These are phyloP conservation scores for Fomitiporia mediterranea DNA, from an alignment of 1,284 basidiomycete genomes.

Conservation along the genomic window DNA sequence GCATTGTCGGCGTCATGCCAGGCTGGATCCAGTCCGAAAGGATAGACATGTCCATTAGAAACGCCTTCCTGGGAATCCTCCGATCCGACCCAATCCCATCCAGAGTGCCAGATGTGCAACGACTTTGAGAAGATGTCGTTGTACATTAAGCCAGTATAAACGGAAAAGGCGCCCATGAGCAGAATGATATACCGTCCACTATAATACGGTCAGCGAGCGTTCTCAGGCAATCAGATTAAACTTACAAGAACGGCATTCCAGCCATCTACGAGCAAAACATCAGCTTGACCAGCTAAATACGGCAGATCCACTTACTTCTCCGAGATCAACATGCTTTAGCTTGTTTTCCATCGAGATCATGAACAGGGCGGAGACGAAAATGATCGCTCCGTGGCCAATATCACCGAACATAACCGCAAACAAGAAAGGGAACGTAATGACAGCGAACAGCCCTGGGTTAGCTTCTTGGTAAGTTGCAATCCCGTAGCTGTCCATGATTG, in stretches of 20 bases:
- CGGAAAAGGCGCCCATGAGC: conserved; percentile 93
- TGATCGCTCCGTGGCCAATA: conserved; percentile 92
- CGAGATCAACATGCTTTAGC: conserved; percentile 72
- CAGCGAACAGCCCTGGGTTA: conserved; percentile 93
- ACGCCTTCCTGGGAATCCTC: conserved; percentile 47
- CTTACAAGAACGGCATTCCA: conserved; percentile 91
- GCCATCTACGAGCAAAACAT: conserved; percentile 52
- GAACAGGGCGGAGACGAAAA: conserved; percentile 68
- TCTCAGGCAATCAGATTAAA: conserved; percentile 23
- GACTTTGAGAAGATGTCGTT: conserved; percentile 99
- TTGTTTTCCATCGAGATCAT: conserved; percentile 88
- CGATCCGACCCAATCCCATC: conserved; percentile 75
- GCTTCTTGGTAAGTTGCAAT: conserved; percentile 95
- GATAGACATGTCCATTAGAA: conserved; percentile 71
- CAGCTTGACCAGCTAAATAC: conserved; percentile 14
- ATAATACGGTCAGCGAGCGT: conserved; percentile 23
- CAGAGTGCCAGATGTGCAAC: conserved; percentile 84
- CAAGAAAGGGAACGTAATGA: conserved; percentile 96
- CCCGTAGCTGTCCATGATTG: conserved; percentile 98
- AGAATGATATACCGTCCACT: conserved; percentile 98
- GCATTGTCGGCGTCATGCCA: conserved; percentile 96
- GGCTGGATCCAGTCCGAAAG: conserved; percentile 91
- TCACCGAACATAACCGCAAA: conserved; percentile 99
- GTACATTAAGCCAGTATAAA: conserved; percentile 97
- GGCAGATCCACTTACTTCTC: conserved; percentile 53